Percentiles rank a stretch among this genome's conserved stretches.
phyloP scores from a whole-genome alignment of 2,329 filamentous ascomycete species.

The Alternaria triticimaculans region DNA sequence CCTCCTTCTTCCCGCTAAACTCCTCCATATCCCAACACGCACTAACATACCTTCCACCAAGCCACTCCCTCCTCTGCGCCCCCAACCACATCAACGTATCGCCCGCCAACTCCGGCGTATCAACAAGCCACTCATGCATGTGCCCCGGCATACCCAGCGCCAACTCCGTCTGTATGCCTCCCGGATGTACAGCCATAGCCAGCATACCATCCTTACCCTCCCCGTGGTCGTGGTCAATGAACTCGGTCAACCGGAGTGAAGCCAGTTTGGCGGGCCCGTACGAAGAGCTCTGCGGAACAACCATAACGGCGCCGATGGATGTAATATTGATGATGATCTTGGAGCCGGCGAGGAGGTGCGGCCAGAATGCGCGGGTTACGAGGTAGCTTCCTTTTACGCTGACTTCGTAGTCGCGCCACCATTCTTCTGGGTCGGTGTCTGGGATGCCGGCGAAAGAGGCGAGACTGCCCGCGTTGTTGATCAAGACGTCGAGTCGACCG shows the following conservation, averaged over 20 bases:
- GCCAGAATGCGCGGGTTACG: conserved; percentile 54
- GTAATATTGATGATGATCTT: conserved; percentile 54
- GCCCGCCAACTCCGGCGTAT: conserved; percentile 36
- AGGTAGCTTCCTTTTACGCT: conserved; percentile 59
- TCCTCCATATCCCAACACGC: conserved; percentile 41
- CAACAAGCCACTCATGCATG: conserved; percentile 12
- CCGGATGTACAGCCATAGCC: conserved; percentile 34
- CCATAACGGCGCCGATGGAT: conserved; percentile 51
- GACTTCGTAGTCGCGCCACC: conserved; percentile 55
- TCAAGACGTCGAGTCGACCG: conserved; percentile 51
- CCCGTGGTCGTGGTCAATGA: conserved; percentile 52
- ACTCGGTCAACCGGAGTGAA: conserved; percentile 58
- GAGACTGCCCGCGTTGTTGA: conserved; percentile 57
- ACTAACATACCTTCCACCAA: conserved; percentile 36
- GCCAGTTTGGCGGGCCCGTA: conserved; percentile 61
- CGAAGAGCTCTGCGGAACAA: conserved; percentile 16
- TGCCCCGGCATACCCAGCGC: conserved; percentile 12
- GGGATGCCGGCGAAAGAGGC: conserved; percentile 35
- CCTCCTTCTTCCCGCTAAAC: conserved; percentile 22
- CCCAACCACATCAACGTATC: conserved; percentile 36
- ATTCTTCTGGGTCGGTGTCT: conserved; percentile 48
- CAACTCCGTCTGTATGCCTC: conserved; percentile 25
- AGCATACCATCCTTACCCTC: conserved; percentile 23
- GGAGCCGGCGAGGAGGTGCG: conserved; percentile 47
- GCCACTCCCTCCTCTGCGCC: conserved; percentile 31